Evolutionary conservation across 2,329 filamentous ascomycete genomes (phyloP), one percentile per base, ranked within the genome.

Genomic region (Pseudocercospora pini-densiflorae): DNA sequence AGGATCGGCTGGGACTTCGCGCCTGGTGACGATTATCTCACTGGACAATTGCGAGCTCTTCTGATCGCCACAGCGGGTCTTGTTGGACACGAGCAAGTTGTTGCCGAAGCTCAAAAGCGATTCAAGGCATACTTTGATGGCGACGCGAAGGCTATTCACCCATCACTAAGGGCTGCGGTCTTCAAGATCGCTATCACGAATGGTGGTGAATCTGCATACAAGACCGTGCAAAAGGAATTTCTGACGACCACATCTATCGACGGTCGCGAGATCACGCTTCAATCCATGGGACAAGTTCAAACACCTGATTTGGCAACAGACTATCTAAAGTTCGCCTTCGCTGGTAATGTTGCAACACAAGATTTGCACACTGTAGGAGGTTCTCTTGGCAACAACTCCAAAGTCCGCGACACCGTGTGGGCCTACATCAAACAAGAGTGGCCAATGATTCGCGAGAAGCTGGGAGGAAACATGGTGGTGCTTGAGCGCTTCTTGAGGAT

Each of bases 401-500:
- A 88, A 68, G 90, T 89, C 2, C 90, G 94, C n/a, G 81, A 85
- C 53, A 83, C 90, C 53, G 87, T 96, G 65, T 99, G 95, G 95
- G 83, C 90, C 61, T 97, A 91, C 80, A 87, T 97, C 76, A 92
- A 94, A 81, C 84, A 87, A 51, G 90, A 97, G 81, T 99, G 94
- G 92, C 84, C 88, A 31, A 83, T 86, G 40, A 86, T 97, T 53
- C 86, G 89, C 61, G 82, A 87, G 67, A 91, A 90, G 78, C 85
- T 98, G 62, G 89, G 87, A 77, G 84, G 85, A 49, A 97, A 97
- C 81, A 91, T 93, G 69, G 90, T 97, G 31, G 88, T 97, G 2
- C 84, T 97, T 16, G 94, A 99, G 81, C 89, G 94, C 57, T 97
- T 97, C 81, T 82, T 99, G 73, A 89, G 92, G 72, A 84, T 91